Evolutionary conservation across 1,284 basidiomycete species (phyloP).

Genomic region (Ustilago shanxiensis): DNA sequence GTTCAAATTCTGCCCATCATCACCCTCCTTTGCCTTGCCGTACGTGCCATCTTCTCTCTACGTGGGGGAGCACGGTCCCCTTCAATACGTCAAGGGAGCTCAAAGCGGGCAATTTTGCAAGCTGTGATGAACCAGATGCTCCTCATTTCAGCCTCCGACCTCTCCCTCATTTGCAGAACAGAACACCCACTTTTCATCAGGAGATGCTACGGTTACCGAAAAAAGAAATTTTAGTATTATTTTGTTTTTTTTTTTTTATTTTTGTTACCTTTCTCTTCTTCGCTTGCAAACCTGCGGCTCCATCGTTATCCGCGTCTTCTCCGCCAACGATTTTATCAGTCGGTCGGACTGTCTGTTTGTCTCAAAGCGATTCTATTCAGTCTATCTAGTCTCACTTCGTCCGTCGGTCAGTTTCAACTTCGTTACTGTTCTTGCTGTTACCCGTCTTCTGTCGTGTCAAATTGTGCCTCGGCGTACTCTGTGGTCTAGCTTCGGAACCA

Average conservation of each 20-base stretch:
- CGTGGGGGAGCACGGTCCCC: conserved; percentile 6
- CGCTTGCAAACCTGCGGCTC: neutral
- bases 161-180: neutral
- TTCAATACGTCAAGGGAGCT: too few relatives aligned
- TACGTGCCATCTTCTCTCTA: neutral
- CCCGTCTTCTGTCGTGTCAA: neutral
- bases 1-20: neutral
- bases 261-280: neutral
- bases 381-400: too few relatives aligned
- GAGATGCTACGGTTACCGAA: too few relatives aligned
- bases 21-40: neutral
- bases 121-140: neutral
- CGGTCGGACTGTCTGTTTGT: neutral
- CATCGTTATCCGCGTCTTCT: neutral
- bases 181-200: neutral
- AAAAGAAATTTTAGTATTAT: neutral
- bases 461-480: neutral
- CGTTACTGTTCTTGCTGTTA: too few relatives aligned
- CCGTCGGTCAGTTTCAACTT: too few relatives aligned
- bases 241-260: neutral
- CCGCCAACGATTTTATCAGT: neutral
- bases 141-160: conserved; percentile 1
- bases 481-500: too few relatives aligned
- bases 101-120: too few relatives aligned
- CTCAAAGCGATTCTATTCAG: neutral